Conservation (phyloP, 441 rosid genomes). For the Croton laevigatus region DNA sequence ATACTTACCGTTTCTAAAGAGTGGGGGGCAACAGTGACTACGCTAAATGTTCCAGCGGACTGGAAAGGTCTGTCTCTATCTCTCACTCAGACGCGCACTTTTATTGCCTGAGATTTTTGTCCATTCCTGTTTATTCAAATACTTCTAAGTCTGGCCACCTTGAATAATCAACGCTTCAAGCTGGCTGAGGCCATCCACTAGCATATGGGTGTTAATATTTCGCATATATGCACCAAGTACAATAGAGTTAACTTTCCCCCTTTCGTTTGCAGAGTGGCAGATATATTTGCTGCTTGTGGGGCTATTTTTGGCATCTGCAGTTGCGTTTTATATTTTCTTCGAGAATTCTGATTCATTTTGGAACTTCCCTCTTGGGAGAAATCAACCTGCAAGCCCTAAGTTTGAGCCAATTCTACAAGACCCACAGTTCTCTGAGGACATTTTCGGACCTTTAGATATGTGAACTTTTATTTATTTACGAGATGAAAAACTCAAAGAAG, state of each 20-base stretch:
- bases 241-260: constrained; percentile 10
- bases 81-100: not conserved
- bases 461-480: constrained; percentile 24
- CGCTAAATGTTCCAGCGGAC: constrained; percentile 84
- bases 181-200: too few species aligned
- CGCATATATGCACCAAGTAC: not conserved
- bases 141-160: too few species aligned
- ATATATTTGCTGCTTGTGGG: constrained; percentile 70
- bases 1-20: constrained; percentile 73
- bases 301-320: constrained; percentile 79
- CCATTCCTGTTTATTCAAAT: too few species aligned
- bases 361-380: constrained; percentile 60
- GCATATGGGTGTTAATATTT: too few species aligned
- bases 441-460: constrained; percentile 67
- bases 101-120: too few species aligned
- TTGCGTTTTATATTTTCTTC: constrained; percentile 74
- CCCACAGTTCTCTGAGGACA: constrained; percentile 62
- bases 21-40: constrained; percentile 91
- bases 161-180: too few species aligned
- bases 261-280: constrained; percentile 78
- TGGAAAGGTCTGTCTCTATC: constrained; percentile 75
- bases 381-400: constrained; percentile 53
- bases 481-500: not conserved
- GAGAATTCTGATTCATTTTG: constrained; percentile 89
- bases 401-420: constrained; percentile 54